These are phyloP conservation scores for Cenchrus americanus DNA, from an alignment of 176 grass and related monocot species.

Conservation along the genomic window DNA sequence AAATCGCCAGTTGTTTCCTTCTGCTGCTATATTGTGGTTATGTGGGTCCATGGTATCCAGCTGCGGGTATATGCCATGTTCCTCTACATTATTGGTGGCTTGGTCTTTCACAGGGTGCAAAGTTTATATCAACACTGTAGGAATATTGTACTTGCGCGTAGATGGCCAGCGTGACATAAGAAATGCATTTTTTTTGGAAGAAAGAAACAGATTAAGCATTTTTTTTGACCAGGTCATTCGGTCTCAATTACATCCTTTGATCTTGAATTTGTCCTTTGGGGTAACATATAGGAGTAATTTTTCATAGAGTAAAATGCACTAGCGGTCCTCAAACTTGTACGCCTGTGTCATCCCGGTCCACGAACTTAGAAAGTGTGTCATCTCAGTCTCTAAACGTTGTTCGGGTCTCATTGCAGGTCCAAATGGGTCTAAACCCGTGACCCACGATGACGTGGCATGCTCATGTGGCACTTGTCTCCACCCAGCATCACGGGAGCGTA, in stretches of 20 bases:
- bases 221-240: conserved; percentile 28
- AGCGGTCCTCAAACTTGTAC: no score
- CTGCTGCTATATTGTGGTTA: not conserved
- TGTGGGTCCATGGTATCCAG: conserved; percentile 27
- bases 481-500: no score
- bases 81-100: conserved; percentile 43
- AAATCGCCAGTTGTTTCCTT: conserved; percentile 27
- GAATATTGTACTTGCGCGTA: not conserved
- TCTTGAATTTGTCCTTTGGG: not conserved
- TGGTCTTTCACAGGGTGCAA: conserved; percentile 13
- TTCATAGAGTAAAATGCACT: no score
- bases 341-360: no score
- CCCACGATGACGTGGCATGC: no score
- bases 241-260: conserved; percentile 1
- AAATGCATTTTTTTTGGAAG: not conserved
- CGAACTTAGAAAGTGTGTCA: no score
- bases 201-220: not conserved
- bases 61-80: conserved; percentile 49
- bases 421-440: no score
- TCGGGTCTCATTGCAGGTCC: no score
- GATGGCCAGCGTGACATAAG: not conserved
- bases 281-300: not conserved
- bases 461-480: no score
- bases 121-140: not conserved
- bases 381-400: no score